Conservation (phyloP, 768 basidiomycete genomes). For the Podaxis sp. region DNA sequence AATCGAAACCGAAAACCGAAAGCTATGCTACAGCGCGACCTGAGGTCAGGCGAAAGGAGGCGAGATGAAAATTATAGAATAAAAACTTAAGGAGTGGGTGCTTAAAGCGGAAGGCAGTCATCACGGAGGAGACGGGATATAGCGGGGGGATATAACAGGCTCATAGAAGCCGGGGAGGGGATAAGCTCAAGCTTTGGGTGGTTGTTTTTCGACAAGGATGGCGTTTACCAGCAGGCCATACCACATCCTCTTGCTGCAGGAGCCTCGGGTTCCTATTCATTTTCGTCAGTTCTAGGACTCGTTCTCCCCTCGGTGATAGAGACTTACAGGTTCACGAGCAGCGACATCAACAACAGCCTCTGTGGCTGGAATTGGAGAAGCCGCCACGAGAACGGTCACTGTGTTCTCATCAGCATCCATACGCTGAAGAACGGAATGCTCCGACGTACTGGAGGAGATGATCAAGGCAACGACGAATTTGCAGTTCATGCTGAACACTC, state of each 20-base stretch:
- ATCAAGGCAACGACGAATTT: constrained; percentile 1
- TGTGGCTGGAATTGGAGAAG: constrained; percentile 3
- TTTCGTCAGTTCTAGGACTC: neutral
- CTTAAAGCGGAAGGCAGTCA: neutral
- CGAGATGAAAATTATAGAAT: neutral
- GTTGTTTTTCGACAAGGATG: neutral
- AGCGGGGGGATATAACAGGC: neutral
- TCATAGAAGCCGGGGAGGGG: neutral
- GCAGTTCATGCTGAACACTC: neutral
- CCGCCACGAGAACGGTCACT: constrained; percentile 1
- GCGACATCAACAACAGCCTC: constrained; percentile 7
- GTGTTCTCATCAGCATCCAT: neutral
- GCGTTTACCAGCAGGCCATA: constrained; percentile 1
- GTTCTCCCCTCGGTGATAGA: neutral
- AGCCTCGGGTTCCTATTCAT: neutral
- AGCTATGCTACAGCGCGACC: constrained; percentile 9
- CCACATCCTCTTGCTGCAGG: constrained; percentile 7
- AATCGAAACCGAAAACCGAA: neutral
- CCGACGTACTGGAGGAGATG: constrained; percentile 9
- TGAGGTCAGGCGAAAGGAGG: constrained; percentile 5
- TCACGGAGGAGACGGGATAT: neutral
- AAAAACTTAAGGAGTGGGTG: neutral
- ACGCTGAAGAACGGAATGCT: neutral
- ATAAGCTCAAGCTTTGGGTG: neutral
- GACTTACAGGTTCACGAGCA: constrained; percentile 9